Percentiles rank a stretch among this genome's conserved stretches.
These are phyloP conservation scores for Entomortierella parvispora DNA, from an alignment of 192 early-diverging fungal species.

Conservation along the genomic window DNA sequence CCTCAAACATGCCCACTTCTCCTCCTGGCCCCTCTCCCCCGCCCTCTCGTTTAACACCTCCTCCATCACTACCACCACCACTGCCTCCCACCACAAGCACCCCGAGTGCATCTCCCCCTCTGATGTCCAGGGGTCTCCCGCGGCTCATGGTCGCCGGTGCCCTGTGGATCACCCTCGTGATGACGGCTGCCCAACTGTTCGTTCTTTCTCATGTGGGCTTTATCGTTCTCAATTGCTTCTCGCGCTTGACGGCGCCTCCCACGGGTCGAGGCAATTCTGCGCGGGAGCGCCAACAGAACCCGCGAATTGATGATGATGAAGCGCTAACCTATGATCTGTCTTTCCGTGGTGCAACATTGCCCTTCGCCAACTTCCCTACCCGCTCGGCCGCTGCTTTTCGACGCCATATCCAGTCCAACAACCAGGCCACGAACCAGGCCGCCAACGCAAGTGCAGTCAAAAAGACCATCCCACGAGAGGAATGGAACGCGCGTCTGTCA, in stretches of 20 bases:
- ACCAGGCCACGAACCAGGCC: conserved; percentile 35
- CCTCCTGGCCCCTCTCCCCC: conserved; percentile 1
- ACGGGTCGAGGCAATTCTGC: not conserved
- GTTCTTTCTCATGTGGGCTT: conserved; percentile 42
- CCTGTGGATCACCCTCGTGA: conserved; percentile 38
- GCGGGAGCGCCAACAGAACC: conserved; percentile 2
- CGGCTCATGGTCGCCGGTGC: conserved; percentile 34
- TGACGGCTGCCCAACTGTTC: conserved; percentile 39
- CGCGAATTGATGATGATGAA: not conserved
- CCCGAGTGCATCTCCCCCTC: conserved; percentile 9
- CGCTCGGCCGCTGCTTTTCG: conserved; percentile 15
- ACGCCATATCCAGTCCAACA: conserved; percentile 26
- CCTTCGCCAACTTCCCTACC: conserved; percentile 9
- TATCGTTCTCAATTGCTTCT: conserved; percentile 44
- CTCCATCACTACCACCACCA: not conserved
- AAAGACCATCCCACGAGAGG: conserved; percentile 73
- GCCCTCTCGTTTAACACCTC: not conserved
- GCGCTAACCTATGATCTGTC: not conserved
- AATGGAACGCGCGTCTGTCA: conserved; percentile 86
- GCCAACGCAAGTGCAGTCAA: conserved; percentile 50
- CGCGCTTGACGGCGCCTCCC: conserved; percentile 19
- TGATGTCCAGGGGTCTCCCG: conserved; percentile 25
- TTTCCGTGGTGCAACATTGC: conserved; percentile 3
- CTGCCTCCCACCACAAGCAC: not conserved
- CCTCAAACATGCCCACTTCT: no score